Evolutionary conservation across 495 filamentous ascomycete species (phyloP).

Genomic region (Trichocladium antarcticum): DNA sequence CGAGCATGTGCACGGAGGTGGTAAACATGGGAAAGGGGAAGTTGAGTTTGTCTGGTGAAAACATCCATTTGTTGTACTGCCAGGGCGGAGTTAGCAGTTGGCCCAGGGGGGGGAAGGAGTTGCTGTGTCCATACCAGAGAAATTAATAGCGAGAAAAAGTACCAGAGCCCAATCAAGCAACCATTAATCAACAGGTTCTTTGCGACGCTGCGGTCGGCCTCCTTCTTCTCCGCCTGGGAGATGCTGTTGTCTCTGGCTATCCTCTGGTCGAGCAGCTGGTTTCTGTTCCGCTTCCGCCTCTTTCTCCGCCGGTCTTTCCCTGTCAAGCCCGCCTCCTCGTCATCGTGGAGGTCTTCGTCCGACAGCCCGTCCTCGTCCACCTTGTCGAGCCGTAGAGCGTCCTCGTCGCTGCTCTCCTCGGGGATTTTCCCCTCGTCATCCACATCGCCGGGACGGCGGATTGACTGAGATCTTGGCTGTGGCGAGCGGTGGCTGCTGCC

Average conservation of each 20-base stretch:
- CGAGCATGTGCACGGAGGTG: slow-evolving; percentile 88
- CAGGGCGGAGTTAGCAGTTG: slow-evolving; percentile 3
- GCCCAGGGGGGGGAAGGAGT: background rate
- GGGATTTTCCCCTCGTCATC: slow-evolving; percentile 30
- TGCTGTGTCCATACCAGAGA: slow-evolving; percentile 60
- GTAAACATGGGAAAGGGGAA: slow-evolving; percentile 96
- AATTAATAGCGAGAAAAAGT: slow-evolving; percentile 86
- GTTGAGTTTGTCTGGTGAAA: slow-evolving; percentile 68
- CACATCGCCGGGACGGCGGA: slow-evolving; percentile 19
- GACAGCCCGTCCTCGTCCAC: slow-evolving; percentile 27
- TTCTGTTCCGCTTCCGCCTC: slow-evolving; percentile 51
- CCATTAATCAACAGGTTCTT: slow-evolving; percentile 59
- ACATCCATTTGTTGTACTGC: slow-evolving; percentile 99
- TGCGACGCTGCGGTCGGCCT: slow-evolving; percentile 60
- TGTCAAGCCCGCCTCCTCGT: slow-evolving; percentile 83
- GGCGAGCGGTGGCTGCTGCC: slow-evolving; percentile 36
- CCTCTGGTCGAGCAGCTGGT: slow-evolving; percentile 62
- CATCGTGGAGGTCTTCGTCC: slow-evolving; percentile 68
- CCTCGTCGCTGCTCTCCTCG: slow-evolving; percentile 28
- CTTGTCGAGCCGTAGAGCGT: slow-evolving; percentile 19
- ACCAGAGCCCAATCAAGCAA: slow-evolving; percentile 77
- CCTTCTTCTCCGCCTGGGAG: slow-evolving; percentile 51
- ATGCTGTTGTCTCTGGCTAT: slow-evolving; percentile 48
- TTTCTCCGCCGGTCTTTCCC: slow-evolving; percentile 56
- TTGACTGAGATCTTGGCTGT: slow-evolving; percentile 32